Percentiles rank a stretch among this genome's conserved stretches.
Evolutionary conservation across 352 stramenopile genomes (phyloP).

Genomic region (Phytophthora palmivora): DNA sequence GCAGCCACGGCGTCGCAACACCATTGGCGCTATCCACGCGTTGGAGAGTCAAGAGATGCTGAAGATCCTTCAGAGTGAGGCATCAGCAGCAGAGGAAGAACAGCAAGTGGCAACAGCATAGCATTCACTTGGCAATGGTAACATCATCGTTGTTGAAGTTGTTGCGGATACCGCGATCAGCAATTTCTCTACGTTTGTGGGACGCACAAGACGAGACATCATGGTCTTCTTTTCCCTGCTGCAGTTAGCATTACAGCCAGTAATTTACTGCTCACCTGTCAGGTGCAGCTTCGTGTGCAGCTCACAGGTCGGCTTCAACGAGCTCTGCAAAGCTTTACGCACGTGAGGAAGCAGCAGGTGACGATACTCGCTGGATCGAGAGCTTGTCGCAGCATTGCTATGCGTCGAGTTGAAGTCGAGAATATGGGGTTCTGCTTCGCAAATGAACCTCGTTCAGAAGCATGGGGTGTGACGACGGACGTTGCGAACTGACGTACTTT

Average conservation of each 20-base stretch:
- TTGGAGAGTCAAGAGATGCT: constrained; percentile 70
- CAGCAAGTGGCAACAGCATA: constrained; percentile 19
- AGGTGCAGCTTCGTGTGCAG: constrained; percentile 7
- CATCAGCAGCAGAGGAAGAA: constrained; percentile 7
- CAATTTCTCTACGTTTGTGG: constrained; percentile 16
- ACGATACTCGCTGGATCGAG: constrained; percentile 15
- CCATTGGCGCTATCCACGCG: constrained; percentile 58
- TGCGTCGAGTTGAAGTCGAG: constrained; percentile 15
- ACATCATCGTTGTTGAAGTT: neutral
- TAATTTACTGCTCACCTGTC: too few relatives aligned
- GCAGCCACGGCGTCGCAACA: constrained; percentile 41
- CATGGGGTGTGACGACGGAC: too few relatives aligned
- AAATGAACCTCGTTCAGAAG: neutral
- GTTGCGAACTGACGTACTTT: too few relatives aligned
- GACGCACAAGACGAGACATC: constrained; percentile 1
- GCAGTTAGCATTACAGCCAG: constrained; percentile 8
- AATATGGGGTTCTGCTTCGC: constrained; percentile 1
- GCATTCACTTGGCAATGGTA: constrained; percentile 1
- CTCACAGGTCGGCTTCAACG: constrained; percentile 9
- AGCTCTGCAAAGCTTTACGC: constrained; percentile 19
- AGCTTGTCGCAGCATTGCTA: constrained; percentile 17
- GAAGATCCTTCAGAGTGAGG: constrained; percentile 33
- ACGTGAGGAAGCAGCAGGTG: constrained; percentile 25
- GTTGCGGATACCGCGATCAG: constrained; percentile 8
- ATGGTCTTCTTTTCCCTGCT: constrained; percentile 6